Evolutionary conservation across 2,329 filamentous ascomycete species (phyloP).

Genomic region (Juglanconis sp.): DNA sequence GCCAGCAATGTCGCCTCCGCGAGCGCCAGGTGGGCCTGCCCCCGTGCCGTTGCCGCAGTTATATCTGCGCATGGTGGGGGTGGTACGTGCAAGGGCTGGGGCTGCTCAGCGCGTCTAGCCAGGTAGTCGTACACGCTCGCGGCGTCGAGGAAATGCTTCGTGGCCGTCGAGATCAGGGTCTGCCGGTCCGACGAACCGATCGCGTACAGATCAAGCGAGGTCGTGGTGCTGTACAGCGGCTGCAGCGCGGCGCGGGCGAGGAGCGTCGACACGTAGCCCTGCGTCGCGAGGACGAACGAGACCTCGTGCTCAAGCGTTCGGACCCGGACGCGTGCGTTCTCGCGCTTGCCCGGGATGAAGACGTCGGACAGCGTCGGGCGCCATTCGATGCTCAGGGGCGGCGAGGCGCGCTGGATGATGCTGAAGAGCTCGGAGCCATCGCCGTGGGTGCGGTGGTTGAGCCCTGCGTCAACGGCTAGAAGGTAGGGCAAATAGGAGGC

Average conservation of each 20-base stretch:
- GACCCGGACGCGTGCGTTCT: conserved; percentile 65
- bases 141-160: conserved; percentile 73
- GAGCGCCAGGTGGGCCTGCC: conserved; percentile 64
- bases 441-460: conserved; percentile 47
- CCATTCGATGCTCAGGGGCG: conserved; percentile 72
- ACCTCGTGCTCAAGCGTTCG: conserved; percentile 79
- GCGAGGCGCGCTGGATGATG: conserved; percentile 53
- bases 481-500: conserved; percentile 82
- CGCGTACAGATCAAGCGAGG: conserved; percentile 42
- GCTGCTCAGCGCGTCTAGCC: conserved; percentile 49
- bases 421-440: conserved; percentile 61
- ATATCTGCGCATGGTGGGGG: conserved; percentile 52
- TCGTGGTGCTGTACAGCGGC: conserved; percentile 65
- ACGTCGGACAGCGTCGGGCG: conserved; percentile 70
- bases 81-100: conserved; percentile 25
- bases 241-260: conserved; percentile 71
- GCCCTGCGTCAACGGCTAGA: conserved; percentile 69
- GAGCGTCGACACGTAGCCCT: conserved; percentile 71
- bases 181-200: conserved; percentile 64
- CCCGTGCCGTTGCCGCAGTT: conserved; percentile 48
- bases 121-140: conserved; percentile 76
- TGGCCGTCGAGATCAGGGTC: conserved; percentile 68
- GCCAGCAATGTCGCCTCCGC: conserved; percentile 88
- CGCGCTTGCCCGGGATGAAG: conserved; percentile 57
- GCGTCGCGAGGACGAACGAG: conserved; percentile 71